These are phyloP conservation scores for Trichoderma simmonsii DNA, from an alignment of 2,329 filamentous ascomycete species.

Conservation along the genomic window DNA sequence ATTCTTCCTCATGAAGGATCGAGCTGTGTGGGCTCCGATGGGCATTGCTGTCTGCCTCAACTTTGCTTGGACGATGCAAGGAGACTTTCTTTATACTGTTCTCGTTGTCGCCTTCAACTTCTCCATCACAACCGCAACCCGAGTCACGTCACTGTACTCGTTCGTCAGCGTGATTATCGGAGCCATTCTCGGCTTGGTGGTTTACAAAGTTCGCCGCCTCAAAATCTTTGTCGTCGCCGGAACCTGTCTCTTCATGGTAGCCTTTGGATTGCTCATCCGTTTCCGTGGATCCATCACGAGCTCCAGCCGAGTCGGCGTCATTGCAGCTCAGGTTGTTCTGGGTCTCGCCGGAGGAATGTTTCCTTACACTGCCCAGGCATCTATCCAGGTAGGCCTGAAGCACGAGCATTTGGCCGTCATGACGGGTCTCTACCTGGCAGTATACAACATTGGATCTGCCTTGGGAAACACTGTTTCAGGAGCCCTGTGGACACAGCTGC, in stretches of 20 bases:
- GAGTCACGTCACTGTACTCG: slow-evolving; percentile 58
- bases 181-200: slow-evolving; percentile 52
- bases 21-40: slow-evolving; percentile 61
- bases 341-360: slow-evolving; percentile 64
- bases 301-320: slow-evolving; percentile 52
- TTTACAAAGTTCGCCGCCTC: slow-evolving; percentile 56
- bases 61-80: slow-evolving; percentile 61
- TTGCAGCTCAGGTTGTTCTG: slow-evolving; percentile 60
- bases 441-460: slow-evolving; percentile 61
- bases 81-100: slow-evolving; percentile 62
- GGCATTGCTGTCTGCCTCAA: slow-evolving; percentile 56
- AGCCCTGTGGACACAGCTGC: slow-evolving; percentile 59
- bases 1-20: slow-evolving; percentile 59
- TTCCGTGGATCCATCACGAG: slow-evolving; percentile 52
- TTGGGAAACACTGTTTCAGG: slow-evolving; percentile 59
- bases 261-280: slow-evolving; percentile 61
- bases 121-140: slow-evolving; percentile 52
- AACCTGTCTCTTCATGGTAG: slow-evolving; percentile 59
- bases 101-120: slow-evolving; percentile 61
- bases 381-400: slow-evolving; percentile 40
- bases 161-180: slow-evolving; percentile 57
- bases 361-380: slow-evolving; percentile 47
- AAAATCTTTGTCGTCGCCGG: slow-evolving; percentile 63
- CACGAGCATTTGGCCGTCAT: slow-evolving; percentile 60
- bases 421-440: slow-evolving; percentile 60